Evolutionary conservation across 192 early-diverging fungal genomes (phyloP).

Genomic region (Geosiphon pyriformis): DNA sequence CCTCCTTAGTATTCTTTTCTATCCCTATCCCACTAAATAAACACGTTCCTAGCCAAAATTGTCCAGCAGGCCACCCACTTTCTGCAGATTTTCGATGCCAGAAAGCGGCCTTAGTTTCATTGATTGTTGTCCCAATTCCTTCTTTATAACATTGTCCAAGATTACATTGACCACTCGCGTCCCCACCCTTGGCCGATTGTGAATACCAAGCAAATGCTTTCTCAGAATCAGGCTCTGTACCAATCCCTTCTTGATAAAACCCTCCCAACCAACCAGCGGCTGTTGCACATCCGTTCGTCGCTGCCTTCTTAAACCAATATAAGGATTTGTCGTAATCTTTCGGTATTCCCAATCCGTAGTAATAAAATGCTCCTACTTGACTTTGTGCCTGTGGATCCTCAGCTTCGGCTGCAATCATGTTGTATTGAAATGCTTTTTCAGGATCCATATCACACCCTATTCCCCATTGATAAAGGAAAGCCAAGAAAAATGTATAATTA

Average conservation of each 20-base stretch:
- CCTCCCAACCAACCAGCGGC: conserved; percentile 25
- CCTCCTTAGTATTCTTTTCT: conserved; percentile 51
- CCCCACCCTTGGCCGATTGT: conserved; percentile 16
- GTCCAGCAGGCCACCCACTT: not conserved
- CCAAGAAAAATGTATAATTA: not conserved
- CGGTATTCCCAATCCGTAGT: conserved; percentile 54
- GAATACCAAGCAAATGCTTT: conserved; percentile 51
- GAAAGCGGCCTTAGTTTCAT: not conserved
- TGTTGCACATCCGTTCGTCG: conserved; percentile 53
- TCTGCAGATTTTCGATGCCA: not conserved
- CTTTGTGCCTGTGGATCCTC: not conserved
- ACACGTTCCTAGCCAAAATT: not conserved
- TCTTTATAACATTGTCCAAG: not conserved
- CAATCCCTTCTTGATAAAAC: not conserved
- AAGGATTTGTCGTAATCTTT: conserved; percentile 45
- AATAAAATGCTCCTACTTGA: conserved; percentile 23
- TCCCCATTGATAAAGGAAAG: not conserved
- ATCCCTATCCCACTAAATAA: not conserved
- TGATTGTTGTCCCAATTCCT: not conserved
- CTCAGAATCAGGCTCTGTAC: not conserved
- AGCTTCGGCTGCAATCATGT: not conserved
- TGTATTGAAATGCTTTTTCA: not conserved
- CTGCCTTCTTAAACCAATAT: conserved; percentile 57
- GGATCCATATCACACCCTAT: not conserved
- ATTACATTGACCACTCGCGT: not conserved